Evolutionary conservation across 1,139 yeast species (phyloP).

Genomic region (Blastobotrys petasosporus): DNA sequence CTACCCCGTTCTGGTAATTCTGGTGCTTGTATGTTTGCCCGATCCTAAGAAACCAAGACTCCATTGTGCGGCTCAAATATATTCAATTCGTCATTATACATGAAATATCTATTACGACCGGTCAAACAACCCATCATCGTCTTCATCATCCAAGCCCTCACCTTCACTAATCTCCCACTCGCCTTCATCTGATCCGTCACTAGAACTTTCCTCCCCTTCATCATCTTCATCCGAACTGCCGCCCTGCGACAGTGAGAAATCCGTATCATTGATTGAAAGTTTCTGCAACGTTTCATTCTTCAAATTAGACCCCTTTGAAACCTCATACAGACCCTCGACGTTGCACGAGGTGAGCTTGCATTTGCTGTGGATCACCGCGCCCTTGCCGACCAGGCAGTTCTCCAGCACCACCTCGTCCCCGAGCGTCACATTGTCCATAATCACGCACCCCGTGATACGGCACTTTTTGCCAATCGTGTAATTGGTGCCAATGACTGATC

Average conservation of each 20-base stretch:
- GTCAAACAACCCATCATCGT: constrained; percentile 41
- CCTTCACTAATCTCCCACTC: constrained; percentile 23
- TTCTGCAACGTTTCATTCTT: constrained; percentile 82
- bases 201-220: constrained; percentile 18
- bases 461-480: constrained; percentile 82
- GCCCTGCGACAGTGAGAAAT: constrained; percentile 22
- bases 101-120: constrained; percentile 30
- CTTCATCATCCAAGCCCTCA: constrained; percentile 28
- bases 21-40: too few species aligned
- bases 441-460: constrained; percentile 77
- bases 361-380: constrained; percentile 48
- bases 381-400: constrained; percentile 78
- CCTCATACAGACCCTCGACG: constrained; percentile 72
- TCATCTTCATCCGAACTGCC: constrained; percentile 8
- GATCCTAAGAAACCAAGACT: too few species aligned
- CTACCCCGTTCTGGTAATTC: too few species aligned
- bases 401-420: constrained; percentile 73
- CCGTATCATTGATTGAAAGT: constrained; percentile 28
- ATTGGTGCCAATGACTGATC: constrained; percentile 70
- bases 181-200: constrained; percentile 27
- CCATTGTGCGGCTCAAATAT: too few species aligned
- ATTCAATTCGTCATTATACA: too few species aligned
- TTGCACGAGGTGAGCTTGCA: constrained; percentile 55
- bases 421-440: constrained; percentile 62
- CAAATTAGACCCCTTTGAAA: constrained; percentile 50